Base-by-base conservation (phyloP, 176 grass and related monocot species). In the Oryza brachyantha region DNA sequence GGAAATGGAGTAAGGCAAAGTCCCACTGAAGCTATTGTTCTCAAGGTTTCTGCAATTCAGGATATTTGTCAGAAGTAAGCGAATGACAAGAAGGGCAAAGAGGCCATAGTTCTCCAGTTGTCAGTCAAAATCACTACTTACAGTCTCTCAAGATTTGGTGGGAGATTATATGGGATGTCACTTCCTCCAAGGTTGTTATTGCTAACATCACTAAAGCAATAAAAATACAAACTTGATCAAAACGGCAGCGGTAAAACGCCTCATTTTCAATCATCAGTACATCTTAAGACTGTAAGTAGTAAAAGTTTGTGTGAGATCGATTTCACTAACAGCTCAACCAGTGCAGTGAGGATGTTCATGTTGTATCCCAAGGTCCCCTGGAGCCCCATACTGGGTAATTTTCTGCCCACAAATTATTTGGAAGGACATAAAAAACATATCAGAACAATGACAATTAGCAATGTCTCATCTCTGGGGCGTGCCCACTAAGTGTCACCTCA, bases 321-420 rank as follows among this genome's bases (percentile, higher is more conserved):
- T 75, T 76, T 75, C 43, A 97, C 94, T 86, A 48, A 97, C 94
- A 97, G 79, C 84, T 94, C 89, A 55, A 75, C 59, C 17, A 97
- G 61, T 31, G 89, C 84, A 60, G 84, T 84, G 73, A 94, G 74
- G 68, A 78, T 61, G 43, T 83, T 81, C 91, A 97, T 77, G 48
- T 94, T 92, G 85, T 97, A 97, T 28, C 91, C 94, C 26, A 97
- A 82, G 74, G 48, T 88, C 59, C 94, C 94, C 38, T 77, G 72
- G 68, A 97, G 82, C 55, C 85, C 80, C 87, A 92, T 82, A 6
- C 83, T 85, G 45, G 84, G 54, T 48, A 97, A 43, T 92, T 88
- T 97, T 86, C 94, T 97, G 75, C 4, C 45, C 45, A 86, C 19
- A 50, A 66, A 61, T 68, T 36, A 71, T 66, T 68, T 36, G 27